Percentiles rank a stretch among this genome's conserved stretches.
Evolutionary conservation across 441 rosid genomes (phyloP).

Genomic region (Erysimum cheiri): DNA sequence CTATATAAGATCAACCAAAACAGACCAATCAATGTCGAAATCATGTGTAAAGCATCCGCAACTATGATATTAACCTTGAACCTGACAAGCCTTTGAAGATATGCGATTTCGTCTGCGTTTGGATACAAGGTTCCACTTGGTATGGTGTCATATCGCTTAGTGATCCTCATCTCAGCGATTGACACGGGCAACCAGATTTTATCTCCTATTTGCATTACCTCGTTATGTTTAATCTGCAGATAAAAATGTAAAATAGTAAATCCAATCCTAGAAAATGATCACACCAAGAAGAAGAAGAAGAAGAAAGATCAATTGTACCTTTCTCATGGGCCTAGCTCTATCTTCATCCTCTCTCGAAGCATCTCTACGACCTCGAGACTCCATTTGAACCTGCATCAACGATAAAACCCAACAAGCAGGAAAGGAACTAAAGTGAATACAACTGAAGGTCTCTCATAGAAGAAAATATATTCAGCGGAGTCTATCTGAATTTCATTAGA

Average conservation of each 20-base stretch:
- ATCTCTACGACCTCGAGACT: slow-evolving; percentile 42
- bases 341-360: slow-evolving; percentile 42
- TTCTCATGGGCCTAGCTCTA: slow-evolving; percentile 50
- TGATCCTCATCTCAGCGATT: slow-evolving; percentile 66
- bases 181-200: slow-evolving; percentile 76
- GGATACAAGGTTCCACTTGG: slow-evolving; percentile 92
- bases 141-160: slow-evolving; percentile 80
- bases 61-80: slow-evolving; percentile 58
- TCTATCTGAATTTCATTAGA: background rate
- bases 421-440: background rate
- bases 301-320: slow-evolving; percentile 46
- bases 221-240: slow-evolving; percentile 71
- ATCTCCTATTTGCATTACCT: slow-evolving; percentile 70
- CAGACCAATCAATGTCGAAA: slow-evolving; percentile 1
- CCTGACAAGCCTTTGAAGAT: slow-evolving; percentile 87
- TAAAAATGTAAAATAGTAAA: slow-evolving; percentile 47
- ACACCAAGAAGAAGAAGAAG: slow-evolving; percentile 8
- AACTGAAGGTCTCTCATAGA: background rate
- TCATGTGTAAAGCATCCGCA: background rate
- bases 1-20: slow-evolving; percentile 7
- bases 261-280: slow-evolving; percentile 16
- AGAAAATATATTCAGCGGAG: background rate
- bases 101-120: slow-evolving; percentile 88
- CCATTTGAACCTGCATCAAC: slow-evolving; percentile 62
- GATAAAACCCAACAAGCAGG: background rate